A percentile compares a stretch with the other conserved stretches of the same genome.
These are phyloP conservation scores for Naegleria lovaniensis DNA, from an alignment of 208 protist species.

Conservation along the genomic window DNA sequence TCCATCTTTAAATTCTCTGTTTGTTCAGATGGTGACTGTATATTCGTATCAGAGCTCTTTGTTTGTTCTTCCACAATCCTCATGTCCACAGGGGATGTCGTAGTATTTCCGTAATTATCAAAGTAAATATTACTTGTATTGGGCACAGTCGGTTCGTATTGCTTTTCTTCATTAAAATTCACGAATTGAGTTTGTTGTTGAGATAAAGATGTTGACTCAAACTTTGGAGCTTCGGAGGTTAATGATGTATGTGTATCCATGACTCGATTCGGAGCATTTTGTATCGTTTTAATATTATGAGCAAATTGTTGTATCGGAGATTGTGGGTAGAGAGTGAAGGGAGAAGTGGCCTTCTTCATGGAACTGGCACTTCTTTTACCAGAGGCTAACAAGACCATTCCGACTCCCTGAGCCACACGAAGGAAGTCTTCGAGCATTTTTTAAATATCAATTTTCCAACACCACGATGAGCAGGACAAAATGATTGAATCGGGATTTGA, in stretches of 20 bases:
- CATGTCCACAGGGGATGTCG: not conserved
- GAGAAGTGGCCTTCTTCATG: not conserved
- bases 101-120: not conserved
- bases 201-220: not conserved
- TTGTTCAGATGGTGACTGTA: not conserved
- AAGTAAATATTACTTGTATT: not conserved
- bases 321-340: not conserved
- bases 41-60: not conserved
- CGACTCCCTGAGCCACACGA: not conserved
- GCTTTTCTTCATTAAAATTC: not conserved
- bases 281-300: not conserved
- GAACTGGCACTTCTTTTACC: not conserved
- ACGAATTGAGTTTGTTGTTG: not conserved
- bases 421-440: constrained; percentile 3
- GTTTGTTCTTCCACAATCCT: not conserved
- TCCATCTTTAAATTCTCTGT: not conserved
- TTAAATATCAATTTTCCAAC: too few relatives aligned
- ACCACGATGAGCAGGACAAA: too few relatives aligned
- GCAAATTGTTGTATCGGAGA: not conserved
- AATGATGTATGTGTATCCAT: not conserved
- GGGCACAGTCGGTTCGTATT: not conserved
- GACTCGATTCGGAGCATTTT: not conserved
- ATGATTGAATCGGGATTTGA: too few relatives aligned
- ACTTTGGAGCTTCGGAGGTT: not conserved
- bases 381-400: not conserved